phyloP scores from a whole-genome alignment of 1,284 basidiomycete genomes.

The Sporisorium sorghi region DNA sequence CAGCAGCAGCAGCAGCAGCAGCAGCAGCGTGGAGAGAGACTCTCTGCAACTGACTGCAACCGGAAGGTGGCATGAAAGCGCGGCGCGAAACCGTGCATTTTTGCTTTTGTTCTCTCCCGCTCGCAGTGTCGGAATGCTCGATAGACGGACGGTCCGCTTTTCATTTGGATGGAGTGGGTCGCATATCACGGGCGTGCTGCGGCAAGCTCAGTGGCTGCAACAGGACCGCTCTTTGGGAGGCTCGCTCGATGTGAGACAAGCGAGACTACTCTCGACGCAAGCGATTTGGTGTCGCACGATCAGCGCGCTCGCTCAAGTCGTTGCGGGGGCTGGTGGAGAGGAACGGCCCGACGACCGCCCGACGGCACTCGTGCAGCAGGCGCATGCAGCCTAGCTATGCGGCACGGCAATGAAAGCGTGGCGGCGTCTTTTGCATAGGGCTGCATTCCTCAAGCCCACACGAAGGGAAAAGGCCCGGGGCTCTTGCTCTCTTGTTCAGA shows the following conservation, averaged over 20 bases:
- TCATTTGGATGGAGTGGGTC: not conserved
- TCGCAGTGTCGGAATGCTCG: not conserved
- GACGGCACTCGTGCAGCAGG: no score
- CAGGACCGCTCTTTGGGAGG: not conserved
- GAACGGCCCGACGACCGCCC: not conserved
- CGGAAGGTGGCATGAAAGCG: constrained; percentile 11
- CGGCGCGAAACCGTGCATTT: constrained; percentile 4
- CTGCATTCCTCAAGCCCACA: not conserved
- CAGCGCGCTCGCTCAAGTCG: not conserved
- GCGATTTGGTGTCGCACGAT: not conserved
- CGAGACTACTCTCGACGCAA: not conserved
- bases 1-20: not conserved
- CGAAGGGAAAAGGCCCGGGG: no score
- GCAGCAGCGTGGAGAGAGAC: not conserved
- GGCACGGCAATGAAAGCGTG: not conserved
- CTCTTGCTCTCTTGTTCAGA: not conserved
- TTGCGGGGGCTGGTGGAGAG: not conserved
- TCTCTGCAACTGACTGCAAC: no score
- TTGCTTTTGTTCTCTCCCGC: not conserved
- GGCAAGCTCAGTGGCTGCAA: not conserved
- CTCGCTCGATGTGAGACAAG: not conserved
- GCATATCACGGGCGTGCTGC: not conserved
- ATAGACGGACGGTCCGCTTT: not conserved
- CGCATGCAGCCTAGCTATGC: not conserved
- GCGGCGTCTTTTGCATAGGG: not conserved